Conservation (phyloP, 352 stramenopile genomes). For the Pythium insidiosum region DNA sequence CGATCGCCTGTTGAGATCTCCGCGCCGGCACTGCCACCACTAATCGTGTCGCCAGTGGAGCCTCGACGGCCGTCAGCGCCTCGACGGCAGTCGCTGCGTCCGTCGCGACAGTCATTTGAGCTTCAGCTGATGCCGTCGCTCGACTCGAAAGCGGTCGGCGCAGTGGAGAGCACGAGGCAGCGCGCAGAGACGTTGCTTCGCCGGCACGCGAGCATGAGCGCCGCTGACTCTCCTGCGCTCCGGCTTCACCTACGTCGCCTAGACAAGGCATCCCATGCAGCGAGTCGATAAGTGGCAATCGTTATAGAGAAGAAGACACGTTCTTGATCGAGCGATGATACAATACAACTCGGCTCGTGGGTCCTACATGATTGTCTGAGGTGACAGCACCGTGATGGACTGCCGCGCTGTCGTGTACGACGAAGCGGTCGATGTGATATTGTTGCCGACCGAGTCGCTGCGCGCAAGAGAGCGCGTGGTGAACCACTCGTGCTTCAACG, state of each 20-base stretch:
- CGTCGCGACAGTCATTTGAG: no score
- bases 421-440: not conserved
- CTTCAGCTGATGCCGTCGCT: not conserved
- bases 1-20: no score
- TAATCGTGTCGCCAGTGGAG: no score
- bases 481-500: conserved; percentile 83
- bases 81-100: no score
- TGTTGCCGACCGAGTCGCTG: conserved; percentile 6
- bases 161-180: not conserved
- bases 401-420: conserved; percentile 10
- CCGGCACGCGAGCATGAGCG: not conserved
- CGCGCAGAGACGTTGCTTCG: not conserved
- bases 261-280: not conserved
- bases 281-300: conserved; percentile 1
- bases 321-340: no score
- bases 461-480: conserved; percentile 3
- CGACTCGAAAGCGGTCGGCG: no score
- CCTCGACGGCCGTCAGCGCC: no score
- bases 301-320: no score
- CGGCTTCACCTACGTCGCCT: not conserved
- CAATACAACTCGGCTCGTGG: no score
- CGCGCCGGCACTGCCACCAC: no score
- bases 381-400: conserved; percentile 24
- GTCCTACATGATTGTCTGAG: no score
- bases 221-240: not conserved